These are phyloP conservation scores for Astraeus odoratus DNA, from an alignment of 768 basidiomycete genomes.

Conservation along the genomic window DNA sequence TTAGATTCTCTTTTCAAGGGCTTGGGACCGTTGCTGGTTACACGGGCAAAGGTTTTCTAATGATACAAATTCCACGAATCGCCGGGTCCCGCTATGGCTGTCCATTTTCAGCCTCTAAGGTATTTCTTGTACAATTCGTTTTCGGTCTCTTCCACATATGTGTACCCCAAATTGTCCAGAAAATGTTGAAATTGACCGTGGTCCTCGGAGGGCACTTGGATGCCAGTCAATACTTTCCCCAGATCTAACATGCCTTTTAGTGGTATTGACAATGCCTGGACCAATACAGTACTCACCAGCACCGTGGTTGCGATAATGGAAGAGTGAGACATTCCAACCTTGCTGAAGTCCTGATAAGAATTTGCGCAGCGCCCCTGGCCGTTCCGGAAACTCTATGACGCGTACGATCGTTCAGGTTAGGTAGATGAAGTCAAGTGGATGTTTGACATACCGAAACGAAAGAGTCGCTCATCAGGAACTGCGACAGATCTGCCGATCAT, in stretches of 20 bases:
- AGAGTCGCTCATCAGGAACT: constrained; percentile 81
- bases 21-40: no score
- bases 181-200: constrained; percentile 64
- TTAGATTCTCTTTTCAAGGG: no score
- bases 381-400: constrained; percentile 84
- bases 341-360: constrained; percentile 79
- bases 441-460: constrained; percentile 76
- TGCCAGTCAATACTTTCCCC: constrained; percentile 87
- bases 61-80: neutral
- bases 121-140: constrained; percentile 80
- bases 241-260: constrained; percentile 50
- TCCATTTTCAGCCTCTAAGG: constrained; percentile 34
- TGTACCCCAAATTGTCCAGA: constrained; percentile 73
- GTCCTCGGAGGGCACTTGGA: constrained; percentile 79
- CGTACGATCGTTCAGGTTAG: constrained; percentile 1
- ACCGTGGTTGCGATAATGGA: constrained; percentile 98
- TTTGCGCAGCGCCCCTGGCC: constrained; percentile 84
- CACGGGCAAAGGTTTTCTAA: no score
- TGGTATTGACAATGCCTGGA: neutral
- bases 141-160: constrained; percentile 88
- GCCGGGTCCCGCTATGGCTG: neutral
- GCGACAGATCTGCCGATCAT: constrained; percentile 82
- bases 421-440: constrained; percentile 1
- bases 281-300: constrained; percentile 53
- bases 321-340: constrained; percentile 93